Conservation (phyloP, 257 asterid species). For the Striga asiatica region DNA sequence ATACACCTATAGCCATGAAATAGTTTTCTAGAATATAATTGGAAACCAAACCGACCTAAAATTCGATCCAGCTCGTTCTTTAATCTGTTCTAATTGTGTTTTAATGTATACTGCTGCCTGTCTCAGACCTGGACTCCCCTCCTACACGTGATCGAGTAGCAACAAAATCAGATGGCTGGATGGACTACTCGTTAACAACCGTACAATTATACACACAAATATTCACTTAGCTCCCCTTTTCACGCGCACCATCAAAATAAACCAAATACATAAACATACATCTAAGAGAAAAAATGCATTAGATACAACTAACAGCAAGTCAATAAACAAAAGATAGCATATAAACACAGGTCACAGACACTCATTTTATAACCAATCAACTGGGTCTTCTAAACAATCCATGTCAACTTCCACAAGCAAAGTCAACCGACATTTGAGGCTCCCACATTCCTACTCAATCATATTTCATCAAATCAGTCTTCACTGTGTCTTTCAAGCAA, state of each 20-base stretch:
- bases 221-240: neutral
- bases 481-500: neutral
- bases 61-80: constrained; percentile 66
- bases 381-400: too few species aligned
- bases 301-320: neutral
- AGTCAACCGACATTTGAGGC: too few species aligned
- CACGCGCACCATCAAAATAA: neutral
- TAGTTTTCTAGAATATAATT: too few species aligned
- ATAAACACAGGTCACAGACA: too few species aligned
- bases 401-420: too few species aligned
- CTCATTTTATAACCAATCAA: too few species aligned
- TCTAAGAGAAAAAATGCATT: neutral
- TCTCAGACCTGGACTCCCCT: constrained; percentile 75
- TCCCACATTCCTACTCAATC: neutral
- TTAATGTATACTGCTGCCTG: constrained; percentile 74
- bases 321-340: neutral
- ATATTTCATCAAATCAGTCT: too few species aligned
- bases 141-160: constrained; percentile 33
- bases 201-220: neutral
- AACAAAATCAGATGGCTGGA: constrained; percentile 7
- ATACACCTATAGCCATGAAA: too few species aligned
- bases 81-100: constrained; percentile 59
- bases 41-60: constrained; percentile 63
- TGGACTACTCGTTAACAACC: neutral
- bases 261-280: neutral